Conservation (phyloP, 148 eudicot genomes). For the Vaccinium darrowii region DNA sequence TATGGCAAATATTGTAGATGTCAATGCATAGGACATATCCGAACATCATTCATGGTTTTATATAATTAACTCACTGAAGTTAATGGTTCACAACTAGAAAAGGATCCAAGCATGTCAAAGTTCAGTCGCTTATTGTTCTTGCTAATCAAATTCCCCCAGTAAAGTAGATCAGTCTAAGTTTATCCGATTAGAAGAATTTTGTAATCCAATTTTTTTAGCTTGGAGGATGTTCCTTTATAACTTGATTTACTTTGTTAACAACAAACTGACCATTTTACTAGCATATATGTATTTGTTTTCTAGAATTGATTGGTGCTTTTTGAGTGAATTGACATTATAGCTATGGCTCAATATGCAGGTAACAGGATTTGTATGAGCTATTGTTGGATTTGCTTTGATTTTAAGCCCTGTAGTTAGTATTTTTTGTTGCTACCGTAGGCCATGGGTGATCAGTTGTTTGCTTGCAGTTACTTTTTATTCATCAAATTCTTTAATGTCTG, state of each 20-base stretch:
- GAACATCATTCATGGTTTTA: background rate
- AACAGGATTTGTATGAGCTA: background rate
- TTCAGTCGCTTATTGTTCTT: background rate
- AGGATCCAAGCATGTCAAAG: background rate
- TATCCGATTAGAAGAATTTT: background rate
- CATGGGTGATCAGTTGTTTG: background rate
- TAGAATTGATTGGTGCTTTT: background rate
- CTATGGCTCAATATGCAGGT: background rate
- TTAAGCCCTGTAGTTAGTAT: background rate
- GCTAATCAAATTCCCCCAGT: background rate
- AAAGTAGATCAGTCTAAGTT: background rate
- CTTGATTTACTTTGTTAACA: background rate
- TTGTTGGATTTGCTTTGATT: background rate
- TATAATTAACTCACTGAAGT: background rate
- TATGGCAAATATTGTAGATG: too few relatives aligned
- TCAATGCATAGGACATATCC: background rate
- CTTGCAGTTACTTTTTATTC: background rate
- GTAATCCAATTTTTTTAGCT: background rate
- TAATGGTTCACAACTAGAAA: background rate
- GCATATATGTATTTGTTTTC: background rate
- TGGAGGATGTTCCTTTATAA: background rate
- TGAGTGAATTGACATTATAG: background rate
- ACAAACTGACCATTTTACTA: background rate
- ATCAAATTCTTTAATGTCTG: background rate
- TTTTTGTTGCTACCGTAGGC: slow-evolving; percentile 6